Evolutionary conservation across 2,329 filamentous ascomycete species (phyloP), one percentile per base, ranked within the genome.

Genomic region (Chalara sp.): DNA sequence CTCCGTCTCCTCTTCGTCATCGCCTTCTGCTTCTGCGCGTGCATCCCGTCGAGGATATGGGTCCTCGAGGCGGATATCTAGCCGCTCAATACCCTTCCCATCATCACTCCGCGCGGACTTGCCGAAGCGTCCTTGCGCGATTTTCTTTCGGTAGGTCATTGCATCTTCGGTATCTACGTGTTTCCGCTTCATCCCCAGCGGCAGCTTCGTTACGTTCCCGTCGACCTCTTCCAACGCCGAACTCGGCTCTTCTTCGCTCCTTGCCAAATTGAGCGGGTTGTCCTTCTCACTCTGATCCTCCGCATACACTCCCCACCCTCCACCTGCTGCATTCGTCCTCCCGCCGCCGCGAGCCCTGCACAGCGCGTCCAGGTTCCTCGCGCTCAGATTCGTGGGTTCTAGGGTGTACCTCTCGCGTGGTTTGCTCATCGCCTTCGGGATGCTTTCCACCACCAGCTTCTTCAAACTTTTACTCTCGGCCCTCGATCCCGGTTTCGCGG

Each of bases 391-490:
- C 1, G 87, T 88, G 5, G 79, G 68, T 54, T 81, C 78, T 1
- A 96, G 71, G 0, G 81, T 76, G 58, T 87, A 92, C 32, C 89
- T 77, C 55, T 85, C 78, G 32, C 85, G 79, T 0, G 87, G 86
- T 11, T 83, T 76, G 1, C 88, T 93, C 10, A 95, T 75, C 0
- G 89, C 89, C 61, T 89, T 90, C 0, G 89, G 88, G 6, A 96
- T 83, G 1, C 87, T 87, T 54, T 90, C 84, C 32, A 90, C 74
- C 5, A 95, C 80, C 4, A 93, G 72, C 39, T 79, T 81, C 49
- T 84, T 80, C 30, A 93, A 70, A 58, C 81, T 86, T 46, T 79
- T 79, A 5, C 76, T 72, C 53, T 87, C 84, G 5, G 56, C 46
- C 43, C 48, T 52, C 29, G 54, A 52, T 8, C 71, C 69, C 0